Evolutionary conservation across 139 green algal species (phyloP).

Genomic region (Closterium sp.): DNA sequence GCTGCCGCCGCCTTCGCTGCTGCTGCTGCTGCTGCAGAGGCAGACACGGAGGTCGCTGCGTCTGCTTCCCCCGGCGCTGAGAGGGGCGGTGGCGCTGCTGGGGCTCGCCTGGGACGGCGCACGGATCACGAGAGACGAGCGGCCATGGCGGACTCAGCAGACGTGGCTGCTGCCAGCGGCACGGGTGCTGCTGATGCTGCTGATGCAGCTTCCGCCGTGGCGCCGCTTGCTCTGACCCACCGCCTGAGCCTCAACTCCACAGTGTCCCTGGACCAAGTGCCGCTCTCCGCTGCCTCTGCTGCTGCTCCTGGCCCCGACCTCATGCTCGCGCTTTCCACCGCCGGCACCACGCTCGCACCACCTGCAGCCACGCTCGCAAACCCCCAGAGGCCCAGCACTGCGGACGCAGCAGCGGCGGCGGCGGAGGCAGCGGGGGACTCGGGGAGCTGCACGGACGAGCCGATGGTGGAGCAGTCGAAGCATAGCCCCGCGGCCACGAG

Average conservation of each 20-base stretch:
- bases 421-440: neutral
- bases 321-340: neutral
- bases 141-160: neutral
- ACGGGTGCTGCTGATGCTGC: neutral
- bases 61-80: neutral
- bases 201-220: neutral
- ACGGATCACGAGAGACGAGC: neutral
- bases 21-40: neutral
- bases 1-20: no score
- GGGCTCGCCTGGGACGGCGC: no score
- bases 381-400: neutral
- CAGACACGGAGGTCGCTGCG: neutral
- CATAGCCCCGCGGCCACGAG: neutral
- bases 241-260: neutral
- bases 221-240: neutral
- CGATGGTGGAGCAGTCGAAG: neutral
- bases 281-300: neutral
- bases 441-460: neutral
- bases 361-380: neutral
- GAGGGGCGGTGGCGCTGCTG: neutral
- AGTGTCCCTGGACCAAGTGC: neutral
- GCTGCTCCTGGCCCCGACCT: neutral
- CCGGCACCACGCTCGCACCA: neutral
- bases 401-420: neutral
- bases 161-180: neutral